Evolutionary conservation across 306 rosid species (phyloP).

Genomic region (apple (Malus domestica)): DNA sequence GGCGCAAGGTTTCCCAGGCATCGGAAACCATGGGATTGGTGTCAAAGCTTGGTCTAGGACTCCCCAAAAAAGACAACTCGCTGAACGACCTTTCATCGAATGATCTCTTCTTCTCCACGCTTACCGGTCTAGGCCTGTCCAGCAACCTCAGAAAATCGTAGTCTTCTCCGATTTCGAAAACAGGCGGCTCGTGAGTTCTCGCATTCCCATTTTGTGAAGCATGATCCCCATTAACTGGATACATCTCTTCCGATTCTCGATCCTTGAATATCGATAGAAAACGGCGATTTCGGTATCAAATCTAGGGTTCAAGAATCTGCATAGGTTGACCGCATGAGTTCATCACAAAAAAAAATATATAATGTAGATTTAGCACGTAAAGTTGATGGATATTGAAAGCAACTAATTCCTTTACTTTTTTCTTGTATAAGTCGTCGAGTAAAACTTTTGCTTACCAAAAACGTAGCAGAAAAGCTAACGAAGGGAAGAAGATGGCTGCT

Average conservation of each 20-base stretch:
- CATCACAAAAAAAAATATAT: background rate
- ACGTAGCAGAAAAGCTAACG: background rate
- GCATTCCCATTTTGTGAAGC: conserved; percentile 4
- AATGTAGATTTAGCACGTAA: background rate
- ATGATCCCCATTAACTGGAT: background rate
- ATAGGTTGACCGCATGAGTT: background rate
- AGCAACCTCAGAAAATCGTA: background rate
- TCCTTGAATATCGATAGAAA: background rate
- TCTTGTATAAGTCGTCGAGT: background rate
- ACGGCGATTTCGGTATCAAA: background rate
- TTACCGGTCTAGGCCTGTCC: conserved; percentile 9
- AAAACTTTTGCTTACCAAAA: background rate
- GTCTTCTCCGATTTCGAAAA: conserved; percentile 7
- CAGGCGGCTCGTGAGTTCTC: background rate
- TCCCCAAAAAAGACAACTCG: conserved; percentile 16
- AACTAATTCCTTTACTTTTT: background rate
- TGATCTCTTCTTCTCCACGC: conserved; percentile 20
- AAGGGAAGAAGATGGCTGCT: background rate
- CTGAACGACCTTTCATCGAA: conserved; percentile 28
- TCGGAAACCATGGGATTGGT: conserved; percentile 21
- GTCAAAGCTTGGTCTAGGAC: conserved; percentile 15
- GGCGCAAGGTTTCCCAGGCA: conserved; percentile 31
- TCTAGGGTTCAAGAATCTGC: background rate
- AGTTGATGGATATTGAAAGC: background rate
- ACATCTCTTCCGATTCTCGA: background rate